Evolutionary conservation across 768 basidiomycete species (phyloP).

Genomic region (Hygrocybe coccinea): DNA sequence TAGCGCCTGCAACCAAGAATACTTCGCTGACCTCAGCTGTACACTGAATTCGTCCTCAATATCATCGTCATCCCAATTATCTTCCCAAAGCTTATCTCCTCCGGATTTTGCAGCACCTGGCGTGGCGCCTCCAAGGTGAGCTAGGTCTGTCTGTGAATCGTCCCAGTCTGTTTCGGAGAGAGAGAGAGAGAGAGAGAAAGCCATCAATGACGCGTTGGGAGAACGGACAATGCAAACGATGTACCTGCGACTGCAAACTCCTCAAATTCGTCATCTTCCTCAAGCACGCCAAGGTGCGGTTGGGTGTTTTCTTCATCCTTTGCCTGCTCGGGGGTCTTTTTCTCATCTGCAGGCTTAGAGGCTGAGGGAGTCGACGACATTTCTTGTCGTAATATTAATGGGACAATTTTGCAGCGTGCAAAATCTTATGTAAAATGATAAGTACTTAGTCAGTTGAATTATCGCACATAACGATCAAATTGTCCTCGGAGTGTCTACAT

Average conservation of each 20-base stretch:
- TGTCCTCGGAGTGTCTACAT: too few relatives aligned
- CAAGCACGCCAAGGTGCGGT: constrained; percentile 80
- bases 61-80: constrained; percentile 99
- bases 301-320: constrained; percentile 41
- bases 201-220: background rate
- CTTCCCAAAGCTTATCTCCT: constrained; percentile 95
- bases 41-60: constrained; percentile 96
- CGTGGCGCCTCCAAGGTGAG: constrained; percentile 67
- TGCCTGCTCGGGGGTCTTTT: constrained; percentile 33
- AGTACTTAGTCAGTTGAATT: too few relatives aligned
- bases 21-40: constrained; percentile 74
- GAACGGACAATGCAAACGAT: constrained; percentile 13
- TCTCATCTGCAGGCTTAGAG: constrained; percentile 42
- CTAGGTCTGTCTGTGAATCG: constrained; percentile 76
- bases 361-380: constrained; percentile 41
- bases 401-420: too few relatives aligned
- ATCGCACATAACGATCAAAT: too few relatives aligned
- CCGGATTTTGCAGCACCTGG: constrained; percentile 74
- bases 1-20: constrained; percentile 8
- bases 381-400: too few relatives aligned
- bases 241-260: constrained; percentile 83
- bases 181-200: constrained; percentile 1
- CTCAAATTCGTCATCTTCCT: constrained; percentile 97
- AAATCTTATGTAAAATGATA: too few relatives aligned
- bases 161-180: constrained; percentile 64